Conservation (phyloP, 441 rosid genomes). For the Raphanus hybrid region DNA sequence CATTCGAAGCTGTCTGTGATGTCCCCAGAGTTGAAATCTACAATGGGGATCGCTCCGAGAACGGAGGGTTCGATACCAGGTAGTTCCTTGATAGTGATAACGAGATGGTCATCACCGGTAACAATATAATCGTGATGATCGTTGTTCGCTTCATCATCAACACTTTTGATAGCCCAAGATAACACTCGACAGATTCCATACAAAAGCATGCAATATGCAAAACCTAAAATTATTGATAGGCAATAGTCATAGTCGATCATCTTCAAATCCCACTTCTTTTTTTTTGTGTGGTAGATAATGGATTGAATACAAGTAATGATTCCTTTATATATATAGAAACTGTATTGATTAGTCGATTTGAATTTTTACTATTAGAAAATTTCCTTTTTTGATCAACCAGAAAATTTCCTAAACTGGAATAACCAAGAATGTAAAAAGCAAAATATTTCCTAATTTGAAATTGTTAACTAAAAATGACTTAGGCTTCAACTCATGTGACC, state of each 20-base stretch:
- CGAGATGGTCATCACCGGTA: neutral
- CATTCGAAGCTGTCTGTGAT: constrained; percentile 1
- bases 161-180: neutral
- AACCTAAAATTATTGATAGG: neutral
- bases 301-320: neutral
- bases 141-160: neutral
- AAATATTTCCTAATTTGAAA: neutral
- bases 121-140: neutral
- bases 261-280: neutral
- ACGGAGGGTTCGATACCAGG: neutral
- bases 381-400: too few species aligned
- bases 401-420: neutral
- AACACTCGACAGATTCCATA: neutral
- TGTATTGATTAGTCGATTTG: neutral
- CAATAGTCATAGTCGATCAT: neutral
- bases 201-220: neutral
- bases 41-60: constrained; percentile 6
- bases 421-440: constrained; percentile 4
- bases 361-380: too few species aligned
- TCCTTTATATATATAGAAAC: neutral
- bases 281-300: neutral
- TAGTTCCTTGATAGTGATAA: constrained; percentile 1
- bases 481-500: neutral
- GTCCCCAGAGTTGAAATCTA: constrained; percentile 27
- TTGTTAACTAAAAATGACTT: neutral